Percentiles rank a stretch among this genome's conserved stretches.
These are phyloP conservation scores for Kingdonia uniflora DNA, from an alignment of 164 flowering plant species.

Conservation along the genomic window DNA sequence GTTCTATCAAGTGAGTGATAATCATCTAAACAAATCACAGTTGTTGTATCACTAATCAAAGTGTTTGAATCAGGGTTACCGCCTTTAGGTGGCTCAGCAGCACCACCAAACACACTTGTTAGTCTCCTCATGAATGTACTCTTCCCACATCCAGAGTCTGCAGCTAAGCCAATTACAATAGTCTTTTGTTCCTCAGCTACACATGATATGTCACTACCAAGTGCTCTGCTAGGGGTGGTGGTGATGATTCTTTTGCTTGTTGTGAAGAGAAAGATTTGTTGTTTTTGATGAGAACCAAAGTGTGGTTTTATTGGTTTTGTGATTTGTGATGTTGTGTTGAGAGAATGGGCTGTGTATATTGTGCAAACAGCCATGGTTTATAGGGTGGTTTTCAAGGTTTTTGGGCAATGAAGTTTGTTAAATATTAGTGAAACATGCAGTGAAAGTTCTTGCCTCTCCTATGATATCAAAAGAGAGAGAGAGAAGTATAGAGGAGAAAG, in stretches of 20 bases:
- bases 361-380: constrained; percentile 54
- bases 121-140: constrained; percentile 96
- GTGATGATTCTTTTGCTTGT: constrained; percentile 19
- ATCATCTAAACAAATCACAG: constrained; percentile 95
- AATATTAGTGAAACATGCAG: constrained; percentile 6
- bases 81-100: constrained; percentile 91
- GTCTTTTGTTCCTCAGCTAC: constrained; percentile 41
- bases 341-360: constrained; percentile 49
- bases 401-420: neutral
- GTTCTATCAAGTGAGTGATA: constrained; percentile 88
- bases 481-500: constrained; percentile 1
- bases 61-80: constrained; percentile 98
- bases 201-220: constrained; percentile 38
- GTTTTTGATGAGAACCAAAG: constrained; percentile 38
- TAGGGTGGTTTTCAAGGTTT: constrained; percentile 1
- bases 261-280: constrained; percentile 33
- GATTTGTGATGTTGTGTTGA: constrained; percentile 39
- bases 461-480: constrained; percentile 8
- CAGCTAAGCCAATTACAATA: constrained; percentile 90
- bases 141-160: constrained; percentile 97
- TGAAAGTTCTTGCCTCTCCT: constrained; percentile 8
- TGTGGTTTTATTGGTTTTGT: constrained; percentile 38
- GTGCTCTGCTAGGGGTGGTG: constrained; percentile 3
- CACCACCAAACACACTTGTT: constrained; percentile 95
- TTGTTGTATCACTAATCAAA: constrained; percentile 83